Evolutionary conservation across 2,329 filamentous ascomycete genomes (phyloP), one percentile per base, ranked within the genome.

Genomic region (Neonectria neomacrospora): DNA sequence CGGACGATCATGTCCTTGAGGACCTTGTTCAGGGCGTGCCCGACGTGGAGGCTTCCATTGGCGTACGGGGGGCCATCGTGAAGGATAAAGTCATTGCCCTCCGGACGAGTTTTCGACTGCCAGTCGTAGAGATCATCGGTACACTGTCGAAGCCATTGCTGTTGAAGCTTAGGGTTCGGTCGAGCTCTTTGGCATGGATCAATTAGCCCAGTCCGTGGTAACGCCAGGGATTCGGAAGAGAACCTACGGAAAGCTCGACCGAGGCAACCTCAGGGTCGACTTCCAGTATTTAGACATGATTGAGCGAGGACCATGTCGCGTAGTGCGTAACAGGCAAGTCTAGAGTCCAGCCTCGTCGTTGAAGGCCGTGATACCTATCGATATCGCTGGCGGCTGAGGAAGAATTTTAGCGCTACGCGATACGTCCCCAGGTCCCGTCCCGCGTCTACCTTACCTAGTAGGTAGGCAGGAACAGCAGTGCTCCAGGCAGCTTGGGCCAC

Each of bases 61-160:
- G 96, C 96, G 77, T 98, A 99, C 0, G 96, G 96, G 0, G 96
- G 96, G 0, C 96, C 96, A 88, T 99, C 96, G 75, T 98, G 96
- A 9, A 99, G 83, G 2, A 94, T 82, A 69, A 98, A 99, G 0
- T 85, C 83, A 45, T 87, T 79, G 37, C 86, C 79, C 48, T 85
- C 79, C 3, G 86, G 81, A 67, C 88, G 80, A 63, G 83, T 80
- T 59, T 78, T 77, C 66, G 84, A 83, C 82, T 99, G 96, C 94
- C 94, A 97, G 74, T 87, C 82, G 81, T 98, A 99, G 14, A 97
- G 85, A 55, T 94, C 90, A 81, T 97, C 92, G 78, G 93, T 90
- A 79, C 91, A 96, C 86, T 88, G 85, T 74, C 87, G 85, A 50
- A 97, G 86, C 79, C 96, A 90, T 66, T 81, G 77, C 14, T 82